Conservation (phyloP, 208 protist genomes). For the Strigomonas culicis region DNA sequence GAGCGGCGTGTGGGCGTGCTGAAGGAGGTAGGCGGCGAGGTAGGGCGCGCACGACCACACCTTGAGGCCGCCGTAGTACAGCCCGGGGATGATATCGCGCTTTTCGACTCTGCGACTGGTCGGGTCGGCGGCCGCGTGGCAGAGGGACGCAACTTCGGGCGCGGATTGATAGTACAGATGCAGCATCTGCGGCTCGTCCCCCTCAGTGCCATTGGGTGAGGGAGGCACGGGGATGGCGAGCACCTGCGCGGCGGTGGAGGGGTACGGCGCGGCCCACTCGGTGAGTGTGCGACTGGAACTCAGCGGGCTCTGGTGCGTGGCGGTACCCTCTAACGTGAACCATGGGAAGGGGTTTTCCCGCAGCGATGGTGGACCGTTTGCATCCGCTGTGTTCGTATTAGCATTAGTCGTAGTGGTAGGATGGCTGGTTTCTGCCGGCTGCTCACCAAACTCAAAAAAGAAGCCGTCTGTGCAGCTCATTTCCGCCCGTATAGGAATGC, state of each 20-base stretch:
- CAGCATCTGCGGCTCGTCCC: background rate
- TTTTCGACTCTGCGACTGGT: constrained; percentile 15
- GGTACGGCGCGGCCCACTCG: background rate
- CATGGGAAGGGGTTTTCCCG: background rate
- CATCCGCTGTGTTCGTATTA: background rate
- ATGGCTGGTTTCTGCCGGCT: background rate
- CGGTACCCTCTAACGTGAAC: too few species aligned
- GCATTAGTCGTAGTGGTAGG: background rate
- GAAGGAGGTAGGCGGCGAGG: constrained; percentile 48
- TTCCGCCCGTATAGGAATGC: background rate
- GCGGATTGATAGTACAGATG: constrained; percentile 45
- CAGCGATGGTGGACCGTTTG: background rate
- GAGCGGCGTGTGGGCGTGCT: constrained; percentile 28
- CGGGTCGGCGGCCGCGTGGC: background rate
- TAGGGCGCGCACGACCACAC: constrained; percentile 86
- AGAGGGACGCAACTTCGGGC: constrained; percentile 1
- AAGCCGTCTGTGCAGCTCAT: constrained; percentile 29
- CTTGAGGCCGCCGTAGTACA: constrained; percentile 87
- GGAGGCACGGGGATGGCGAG: background rate
- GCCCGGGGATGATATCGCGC: constrained; percentile 80
- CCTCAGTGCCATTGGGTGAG: background rate
- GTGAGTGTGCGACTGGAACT: too few species aligned
- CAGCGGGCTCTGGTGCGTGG: too few species aligned
- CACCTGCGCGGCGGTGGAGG: background rate
- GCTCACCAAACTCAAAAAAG: constrained; percentile 32